These are phyloP conservation scores for Sisymbrium irio DNA, from an alignment of 345 rosid species.

Conservation along the genomic window DNA sequence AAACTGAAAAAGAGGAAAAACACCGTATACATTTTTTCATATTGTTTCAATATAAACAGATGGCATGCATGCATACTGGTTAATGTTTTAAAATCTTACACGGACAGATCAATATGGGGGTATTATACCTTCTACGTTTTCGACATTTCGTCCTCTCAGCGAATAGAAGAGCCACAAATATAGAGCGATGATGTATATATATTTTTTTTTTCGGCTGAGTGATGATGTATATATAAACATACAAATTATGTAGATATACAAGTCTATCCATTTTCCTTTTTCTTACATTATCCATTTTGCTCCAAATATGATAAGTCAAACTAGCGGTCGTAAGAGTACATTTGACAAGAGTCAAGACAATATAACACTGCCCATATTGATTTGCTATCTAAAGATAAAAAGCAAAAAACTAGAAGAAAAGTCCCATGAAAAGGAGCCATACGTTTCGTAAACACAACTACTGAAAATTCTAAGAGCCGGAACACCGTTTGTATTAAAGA, in stretches of 20 bases:
- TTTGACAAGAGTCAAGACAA: too few relatives aligned
- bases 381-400: neutral
- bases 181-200: too few relatives aligned
- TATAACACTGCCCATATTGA: neutral
- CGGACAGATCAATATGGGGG: neutral
- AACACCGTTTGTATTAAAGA: neutral
- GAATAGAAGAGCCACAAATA: conserved; percentile 20
- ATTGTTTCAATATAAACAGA: neutral
- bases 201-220: too few relatives aligned
- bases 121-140: too few relatives aligned
- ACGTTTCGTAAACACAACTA: too few relatives aligned
- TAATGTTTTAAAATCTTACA: neutral
- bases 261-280: conserved; percentile 19
- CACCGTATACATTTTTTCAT: neutral
- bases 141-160: conserved; percentile 26
- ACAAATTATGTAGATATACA: neutral
- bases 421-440: too few relatives aligned
- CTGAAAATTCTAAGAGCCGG: neutral
- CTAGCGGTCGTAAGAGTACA: neutral
- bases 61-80: conserved; percentile 6
- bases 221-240: neutral
- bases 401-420: neutral
- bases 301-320: conserved; percentile 2
- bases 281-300: conserved; percentile 4
- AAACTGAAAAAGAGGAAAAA: neutral